These are phyloP conservation scores for Cryptococcus neoformans DNA, from an alignment of 1,284 basidiomycete species.

Conservation along the genomic window DNA sequence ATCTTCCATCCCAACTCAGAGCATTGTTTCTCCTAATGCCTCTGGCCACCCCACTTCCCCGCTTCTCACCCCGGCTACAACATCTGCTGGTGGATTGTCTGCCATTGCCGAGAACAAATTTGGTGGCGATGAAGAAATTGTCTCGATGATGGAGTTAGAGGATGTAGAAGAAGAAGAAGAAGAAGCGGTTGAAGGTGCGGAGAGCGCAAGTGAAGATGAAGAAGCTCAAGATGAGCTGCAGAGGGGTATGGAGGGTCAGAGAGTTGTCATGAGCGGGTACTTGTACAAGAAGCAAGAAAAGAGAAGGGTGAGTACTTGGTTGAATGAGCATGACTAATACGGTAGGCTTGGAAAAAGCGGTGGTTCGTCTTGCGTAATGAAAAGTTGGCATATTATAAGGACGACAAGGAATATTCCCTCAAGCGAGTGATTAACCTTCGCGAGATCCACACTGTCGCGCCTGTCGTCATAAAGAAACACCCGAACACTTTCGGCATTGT, in stretches of 20 bases:
- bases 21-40: constrained; percentile 22
- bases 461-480: constrained; percentile 85
- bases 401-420: constrained; percentile 82
- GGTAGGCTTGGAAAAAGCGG: constrained; percentile 94
- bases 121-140: constrained; percentile 51
- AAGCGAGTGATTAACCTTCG: constrained; percentile 83
- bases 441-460: constrained; percentile 87
- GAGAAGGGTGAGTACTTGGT: constrained; percentile 67
- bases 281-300: constrained; percentile 95
- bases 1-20: constrained; percentile 49
- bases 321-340: constrained; percentile 1
- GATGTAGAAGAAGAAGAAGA: constrained; percentile 61
- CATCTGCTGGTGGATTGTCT: constrained; percentile 23
- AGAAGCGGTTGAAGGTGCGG: constrained; percentile 62
- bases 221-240: constrained; percentile 52
- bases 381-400: constrained; percentile 97
- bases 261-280: constrained; percentile 84
- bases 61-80: constrained; percentile 23
- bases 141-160: constrained; percentile 58
- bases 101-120: constrained; percentile 34
- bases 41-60: constrained; percentile 17
- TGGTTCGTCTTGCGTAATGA: constrained; percentile 95
- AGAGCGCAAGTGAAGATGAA: constrained; percentile 40
- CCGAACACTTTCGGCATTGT: constrained; percentile 89
- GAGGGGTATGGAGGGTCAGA: constrained; percentile 66